Percentiles rank a stretch among this genome's conserved stretches.
Conservation (phyloP, 176 grass and related monocot species). For the Bonia amplexicaulis region DNA sequence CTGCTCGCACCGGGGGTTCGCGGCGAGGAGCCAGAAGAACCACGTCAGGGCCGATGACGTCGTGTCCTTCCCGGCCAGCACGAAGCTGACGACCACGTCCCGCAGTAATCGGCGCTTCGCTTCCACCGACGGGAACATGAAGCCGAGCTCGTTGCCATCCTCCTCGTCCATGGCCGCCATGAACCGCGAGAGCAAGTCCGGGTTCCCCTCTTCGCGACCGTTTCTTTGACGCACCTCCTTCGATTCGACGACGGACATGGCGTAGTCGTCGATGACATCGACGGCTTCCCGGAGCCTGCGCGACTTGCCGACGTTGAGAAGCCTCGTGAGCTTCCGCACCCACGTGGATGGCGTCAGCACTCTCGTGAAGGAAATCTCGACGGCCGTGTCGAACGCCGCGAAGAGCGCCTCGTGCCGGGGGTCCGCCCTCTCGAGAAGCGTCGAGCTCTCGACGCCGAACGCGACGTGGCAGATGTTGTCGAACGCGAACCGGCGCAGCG, state of each 20-base stretch:
- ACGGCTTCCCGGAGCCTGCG: conserved; percentile 49
- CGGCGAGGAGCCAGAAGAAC: conserved; percentile 73
- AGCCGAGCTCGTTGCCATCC: conserved; percentile 38
- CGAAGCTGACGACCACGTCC: conserved; percentile 63
- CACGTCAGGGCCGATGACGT: conserved; percentile 59
- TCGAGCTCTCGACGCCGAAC: conserved; percentile 47
- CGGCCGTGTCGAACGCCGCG: conserved; percentile 52
- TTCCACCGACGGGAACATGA: conserved; percentile 37
- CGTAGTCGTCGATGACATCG: conserved; percentile 36
- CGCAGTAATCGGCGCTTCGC: conserved; percentile 52
- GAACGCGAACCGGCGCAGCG: conserved; percentile 60
- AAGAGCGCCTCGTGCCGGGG: conserved; percentile 27
- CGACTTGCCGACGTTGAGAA: conserved; percentile 50
- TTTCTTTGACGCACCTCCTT: conserved; percentile 1
- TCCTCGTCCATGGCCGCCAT: conserved; percentile 57
- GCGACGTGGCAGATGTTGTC: conserved; percentile 58
- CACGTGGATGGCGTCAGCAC: conserved; percentile 33
- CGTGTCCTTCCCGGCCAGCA: conserved; percentile 71
- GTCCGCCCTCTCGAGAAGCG: background rate
- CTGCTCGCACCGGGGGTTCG: conserved; percentile 39
- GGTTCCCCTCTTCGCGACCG: background rate
- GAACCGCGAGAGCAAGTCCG: conserved; percentile 70
- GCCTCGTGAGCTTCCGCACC: conserved; percentile 29
- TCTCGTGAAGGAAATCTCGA: conserved; percentile 49
- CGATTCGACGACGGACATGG: conserved; percentile 42